A percentile compares a stretch with the other conserved stretches of the same genome.
phyloP scores from a whole-genome alignment of 169 alveolate species.

The Neospora caninum region DNA sequence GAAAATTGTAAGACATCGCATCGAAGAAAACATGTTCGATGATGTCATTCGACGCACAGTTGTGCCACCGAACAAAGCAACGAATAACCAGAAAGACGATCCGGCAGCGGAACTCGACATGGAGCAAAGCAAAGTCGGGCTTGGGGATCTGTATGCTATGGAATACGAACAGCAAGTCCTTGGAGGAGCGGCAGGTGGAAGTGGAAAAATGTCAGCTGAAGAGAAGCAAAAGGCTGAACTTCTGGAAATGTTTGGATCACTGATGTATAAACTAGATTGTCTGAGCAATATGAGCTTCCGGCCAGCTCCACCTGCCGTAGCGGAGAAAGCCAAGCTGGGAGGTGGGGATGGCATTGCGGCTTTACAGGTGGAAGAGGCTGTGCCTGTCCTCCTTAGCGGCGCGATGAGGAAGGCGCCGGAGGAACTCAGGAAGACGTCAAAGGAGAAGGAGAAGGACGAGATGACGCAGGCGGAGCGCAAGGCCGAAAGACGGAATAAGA shows the following conservation, averaged over 20 bases:
- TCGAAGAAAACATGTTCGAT: slow-evolving; percentile 45
- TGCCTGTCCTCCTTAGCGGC: slow-evolving; percentile 38
- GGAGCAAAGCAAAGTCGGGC: slow-evolving; percentile 49
- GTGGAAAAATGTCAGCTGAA: slow-evolving; percentile 6
- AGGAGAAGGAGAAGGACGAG: slow-evolving; percentile 40
- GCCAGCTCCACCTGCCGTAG: slow-evolving; percentile 57
- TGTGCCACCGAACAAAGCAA: background rate
- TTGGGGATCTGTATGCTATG: slow-evolving; percentile 53
- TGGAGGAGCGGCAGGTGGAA: background rate
- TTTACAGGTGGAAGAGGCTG: slow-evolving; percentile 57
- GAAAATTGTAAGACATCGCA: slow-evolving; percentile 41
- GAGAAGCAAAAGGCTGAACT: slow-evolving; percentile 56
- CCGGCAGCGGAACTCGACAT: slow-evolving; percentile 46
- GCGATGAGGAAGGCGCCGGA: slow-evolving; percentile 47
- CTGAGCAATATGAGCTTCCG: slow-evolving; percentile 40
- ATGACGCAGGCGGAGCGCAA: slow-evolving; percentile 51
- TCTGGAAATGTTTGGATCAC: slow-evolving; percentile 44
- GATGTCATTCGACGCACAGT: slow-evolving; percentile 43
- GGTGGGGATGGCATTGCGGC: slow-evolving; percentile 43
- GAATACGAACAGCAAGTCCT: slow-evolving; percentile 36
- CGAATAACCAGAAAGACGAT: slow-evolving; percentile 21
- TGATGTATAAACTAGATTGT: slow-evolving; percentile 57
- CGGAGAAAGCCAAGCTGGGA: background rate
- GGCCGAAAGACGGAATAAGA: slow-evolving; percentile 40
- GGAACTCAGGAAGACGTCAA: background rate